Evolutionary conservation across 2,329 filamentous ascomycete genomes (phyloP), one percentile per base, ranked within the genome.

Genomic region (Aspergillus pseudotamarii): DNA sequence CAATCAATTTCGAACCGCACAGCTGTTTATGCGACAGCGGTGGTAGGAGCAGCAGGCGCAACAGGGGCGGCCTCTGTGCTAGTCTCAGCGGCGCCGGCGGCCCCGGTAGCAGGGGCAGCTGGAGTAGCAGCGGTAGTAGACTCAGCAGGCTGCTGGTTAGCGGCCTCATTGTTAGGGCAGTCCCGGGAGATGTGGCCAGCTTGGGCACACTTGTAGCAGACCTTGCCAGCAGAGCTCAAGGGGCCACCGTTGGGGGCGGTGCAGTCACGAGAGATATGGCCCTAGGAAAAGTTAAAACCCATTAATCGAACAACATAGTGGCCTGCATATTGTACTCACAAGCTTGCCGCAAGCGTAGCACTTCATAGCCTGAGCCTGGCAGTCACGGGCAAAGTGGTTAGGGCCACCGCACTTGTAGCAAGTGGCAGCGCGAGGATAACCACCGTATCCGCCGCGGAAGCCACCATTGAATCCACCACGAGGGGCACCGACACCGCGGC

Each of bases 291-390:
- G 36, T 55, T 26, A 21, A 23, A 23, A 38, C 21, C 46, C 41
- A 41, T 62, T 26, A 60, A 55, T 26, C 2, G 51, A 57, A 53
- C 28, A 45, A 30, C n/a, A 23, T 9, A 36, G 56, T n/a, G 16
- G 43, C 21, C 21, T 55, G n/a, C 53, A 46, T 53, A 16, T 21
- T 32, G 23, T 32, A 74, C 79, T 70, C 67, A 82, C 80, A 60
- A 96, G 88, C 84, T 97, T 97, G 78, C 94, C 94, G 78, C 94
- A 97, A 70, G 94, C 94, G 76, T 97, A 97, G 86, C 94, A 97
- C 84, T 97, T 97, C 93, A 97, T 96, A 67, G 93, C 92, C 81
- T 97, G 93, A 71, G 95, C 94, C 85, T 98, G 95, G 86, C 95
- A 99, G 76, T 99, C 95, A 69, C 95, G 91, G 68, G 95, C 95